Evolutionary conservation across 495 filamentous ascomycete genomes (phyloP), one percentile per base, ranked within the genome.

Genomic region (Emericellopsis terricola): DNA sequence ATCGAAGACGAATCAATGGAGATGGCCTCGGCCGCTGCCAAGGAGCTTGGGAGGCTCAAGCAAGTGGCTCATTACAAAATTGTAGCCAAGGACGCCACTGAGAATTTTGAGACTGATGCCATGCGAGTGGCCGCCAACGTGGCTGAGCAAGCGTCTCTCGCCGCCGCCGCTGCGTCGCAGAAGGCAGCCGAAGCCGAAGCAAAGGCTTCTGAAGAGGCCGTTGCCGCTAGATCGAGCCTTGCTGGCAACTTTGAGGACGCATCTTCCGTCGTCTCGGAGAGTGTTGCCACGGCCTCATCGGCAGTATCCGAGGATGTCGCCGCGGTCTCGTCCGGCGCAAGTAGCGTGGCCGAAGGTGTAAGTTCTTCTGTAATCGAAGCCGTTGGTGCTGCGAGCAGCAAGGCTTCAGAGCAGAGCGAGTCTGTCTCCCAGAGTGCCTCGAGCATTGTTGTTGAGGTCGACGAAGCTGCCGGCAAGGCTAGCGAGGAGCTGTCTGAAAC

Each of bases 21-120:
- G 33, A 62, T 78, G 37, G 89, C 91, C 3, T 77, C 84, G 37
- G 53, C 73, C 17, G 72, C 82, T 13, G 91, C 89, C 20, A 76
- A 74, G 43, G 86, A 99, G 45, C 65, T 99, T 19, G 64, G 65
- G 13, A 59, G 82, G 24, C 52, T 99, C 17, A 96, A 89, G 68
- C 76, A 80, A 41, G 78, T 91, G 28, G 81, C 74, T 16, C 62
- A 64, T 41, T 91, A 81, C 80, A 96, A 96, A 56, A 65, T 94
- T 30, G 62, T 68, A 15, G 73, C 84, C 27, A 54, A 65, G 17
- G 91, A 94, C 45, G 59, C 69, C 2, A 74, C 69, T 10, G 69
- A 87, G 28, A 74, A 91, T 46, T 96, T 93, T 37, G 62, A 64
- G 29, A 59, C 57, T 33, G 55, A 56, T 8, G 43, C 49, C 17